Conservation (phyloP, 169 alveolate species). For the Plasmodium gonderi region DNA sequence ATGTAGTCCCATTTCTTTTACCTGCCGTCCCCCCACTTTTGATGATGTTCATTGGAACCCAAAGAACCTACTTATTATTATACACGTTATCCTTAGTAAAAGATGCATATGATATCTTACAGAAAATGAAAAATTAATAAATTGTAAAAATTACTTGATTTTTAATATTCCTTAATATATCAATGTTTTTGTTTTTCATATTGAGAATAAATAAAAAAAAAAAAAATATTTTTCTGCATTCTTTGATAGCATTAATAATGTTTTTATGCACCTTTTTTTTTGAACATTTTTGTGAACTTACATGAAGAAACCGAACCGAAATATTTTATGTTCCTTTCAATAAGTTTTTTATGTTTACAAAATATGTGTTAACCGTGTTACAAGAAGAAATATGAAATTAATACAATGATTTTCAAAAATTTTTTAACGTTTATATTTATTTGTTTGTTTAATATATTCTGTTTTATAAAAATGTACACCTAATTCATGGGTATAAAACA, state of each 20-base stretch:
- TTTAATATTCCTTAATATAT: background rate
- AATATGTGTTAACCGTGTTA: background rate
- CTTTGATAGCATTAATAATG: background rate
- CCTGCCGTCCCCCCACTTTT: slow-evolving; percentile 9
- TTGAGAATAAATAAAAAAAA: background rate
- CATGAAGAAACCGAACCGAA: background rate
- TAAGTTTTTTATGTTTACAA: background rate
- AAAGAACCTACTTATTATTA: slow-evolving; percentile 3
- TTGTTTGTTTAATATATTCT: background rate
- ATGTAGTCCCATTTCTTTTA: background rate
- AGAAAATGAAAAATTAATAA: background rate
- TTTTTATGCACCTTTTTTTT: no score
- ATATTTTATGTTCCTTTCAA: background rate
- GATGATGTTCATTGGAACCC: slow-evolving; percentile 31
- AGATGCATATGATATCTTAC: slow-evolving; percentile 11
- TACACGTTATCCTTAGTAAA: background rate
- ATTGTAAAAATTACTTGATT: background rate
- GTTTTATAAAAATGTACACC: background rate
- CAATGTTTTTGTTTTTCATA: background rate
- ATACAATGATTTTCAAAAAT: background rate
- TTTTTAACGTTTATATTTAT: background rate
- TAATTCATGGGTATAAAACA: background rate
- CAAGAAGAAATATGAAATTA: background rate
- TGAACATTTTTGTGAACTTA: background rate
- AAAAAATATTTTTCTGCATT: background rate